Evolutionary conservation across 1,284 basidiomycete species (phyloP).

Genomic region (Microstroma glucosiphilum): DNA sequence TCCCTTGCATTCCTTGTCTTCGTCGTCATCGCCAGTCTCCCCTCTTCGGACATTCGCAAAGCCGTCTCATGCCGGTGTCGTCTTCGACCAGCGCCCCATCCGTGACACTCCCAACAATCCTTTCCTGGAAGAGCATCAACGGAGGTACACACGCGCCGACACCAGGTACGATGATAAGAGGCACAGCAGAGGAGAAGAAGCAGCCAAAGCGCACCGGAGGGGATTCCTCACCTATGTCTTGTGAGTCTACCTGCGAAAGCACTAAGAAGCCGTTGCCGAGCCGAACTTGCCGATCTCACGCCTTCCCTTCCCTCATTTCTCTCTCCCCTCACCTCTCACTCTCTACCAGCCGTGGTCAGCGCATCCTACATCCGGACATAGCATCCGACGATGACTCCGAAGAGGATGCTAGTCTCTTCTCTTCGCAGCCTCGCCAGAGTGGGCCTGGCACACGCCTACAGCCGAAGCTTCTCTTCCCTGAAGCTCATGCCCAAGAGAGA

Average conservation of each 20-base stretch:
- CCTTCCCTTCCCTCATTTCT: no score
- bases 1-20: neutral
- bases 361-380: neutral
- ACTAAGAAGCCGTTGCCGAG: no score
- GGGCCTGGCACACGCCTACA: neutral
- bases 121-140: neutral
- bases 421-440: neutral
- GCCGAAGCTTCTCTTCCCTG: constrained; percentile 6
- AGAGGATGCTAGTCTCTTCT: neutral
- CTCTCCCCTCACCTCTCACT: no score
- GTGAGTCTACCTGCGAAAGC: no score
- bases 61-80: constrained; percentile 2
- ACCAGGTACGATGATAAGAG: neutral
- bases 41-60: neutral
- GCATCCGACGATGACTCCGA: neutral
- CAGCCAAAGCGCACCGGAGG: neutral
- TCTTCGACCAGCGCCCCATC: constrained; percentile 1
- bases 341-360: neutral
- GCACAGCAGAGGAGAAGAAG: neutral
- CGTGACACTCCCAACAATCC: constrained; percentile 6
- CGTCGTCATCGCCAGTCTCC: constrained; percentile 1
- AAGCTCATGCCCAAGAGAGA: neutral
- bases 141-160: neutral
- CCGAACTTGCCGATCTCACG: no score
- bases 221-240: constrained; percentile 4